A percentile compares a stretch with the other conserved stretches of the same genome.
phyloP scores from a whole-genome alignment of 2,329 filamentous ascomycete genomes.

The Penicillium sp. region DNA sequence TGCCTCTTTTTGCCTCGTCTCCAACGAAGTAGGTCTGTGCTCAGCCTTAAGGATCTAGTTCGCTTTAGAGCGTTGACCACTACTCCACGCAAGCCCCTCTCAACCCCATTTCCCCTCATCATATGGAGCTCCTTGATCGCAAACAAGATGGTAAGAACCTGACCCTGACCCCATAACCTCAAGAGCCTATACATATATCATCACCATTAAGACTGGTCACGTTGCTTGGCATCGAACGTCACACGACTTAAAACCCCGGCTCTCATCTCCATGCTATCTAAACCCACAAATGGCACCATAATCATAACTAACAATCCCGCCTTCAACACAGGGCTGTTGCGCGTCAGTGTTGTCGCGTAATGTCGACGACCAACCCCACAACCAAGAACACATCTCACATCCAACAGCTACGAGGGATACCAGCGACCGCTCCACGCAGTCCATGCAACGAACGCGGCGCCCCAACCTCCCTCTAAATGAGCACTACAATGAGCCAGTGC shows the following conservation, averaged over 20 bases:
- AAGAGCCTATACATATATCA: not conserved
- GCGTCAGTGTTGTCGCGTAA: conserved; percentile 37
- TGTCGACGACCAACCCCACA: conserved; percentile 28
- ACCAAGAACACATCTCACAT: conserved; percentile 10
- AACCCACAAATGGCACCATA: not conserved
- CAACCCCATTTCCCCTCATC: conserved; percentile 11
- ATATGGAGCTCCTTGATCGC: conserved; percentile 29
- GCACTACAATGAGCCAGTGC: conserved; percentile 70
- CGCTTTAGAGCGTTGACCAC: conserved; percentile 5
- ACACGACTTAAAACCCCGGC: conserved; percentile 6
- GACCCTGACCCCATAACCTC: not conserved
- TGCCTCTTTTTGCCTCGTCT: conserved; percentile 8
- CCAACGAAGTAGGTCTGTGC: conserved; percentile 9
- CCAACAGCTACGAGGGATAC: conserved; percentile 12
- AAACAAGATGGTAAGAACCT: conserved; percentile 39
- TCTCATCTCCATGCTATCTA: not conserved
- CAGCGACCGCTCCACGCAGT: conserved; percentile 10
- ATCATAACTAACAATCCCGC: conserved; percentile 5
- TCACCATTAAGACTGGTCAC: not conserved
- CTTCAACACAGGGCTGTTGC: conserved; percentile 40
- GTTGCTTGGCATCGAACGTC: conserved; percentile 9
- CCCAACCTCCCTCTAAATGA: conserved; percentile 45
- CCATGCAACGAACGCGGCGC: conserved; percentile 15
- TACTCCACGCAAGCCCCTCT: conserved; percentile 8
- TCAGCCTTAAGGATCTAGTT: not conserved